Conservation (phyloP, 1,139 yeast genomes). For the Zygosaccharomyces pseudobailii region DNA sequence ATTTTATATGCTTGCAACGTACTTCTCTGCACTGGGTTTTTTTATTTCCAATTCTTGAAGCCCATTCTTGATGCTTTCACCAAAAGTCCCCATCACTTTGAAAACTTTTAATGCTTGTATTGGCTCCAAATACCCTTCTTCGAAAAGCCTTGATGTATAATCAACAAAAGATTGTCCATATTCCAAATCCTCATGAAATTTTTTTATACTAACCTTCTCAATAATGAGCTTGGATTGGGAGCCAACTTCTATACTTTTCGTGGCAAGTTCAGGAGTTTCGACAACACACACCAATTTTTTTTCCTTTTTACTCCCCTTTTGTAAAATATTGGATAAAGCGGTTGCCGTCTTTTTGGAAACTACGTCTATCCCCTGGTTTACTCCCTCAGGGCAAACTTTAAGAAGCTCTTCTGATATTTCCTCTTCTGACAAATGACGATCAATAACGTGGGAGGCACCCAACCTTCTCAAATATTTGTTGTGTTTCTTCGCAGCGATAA, state of each 20-base stretch:
- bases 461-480: conserved; percentile 33
- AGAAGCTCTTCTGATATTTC: conserved; percentile 25
- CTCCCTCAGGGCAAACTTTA: conserved; percentile 24
- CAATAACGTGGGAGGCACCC: conserved; percentile 42
- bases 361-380: conserved; percentile 42
- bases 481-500: conserved; percentile 39
- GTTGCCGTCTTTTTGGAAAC: conserved; percentile 42
- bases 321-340: conserved; percentile 33
- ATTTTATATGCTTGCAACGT: conserved; percentile 33
- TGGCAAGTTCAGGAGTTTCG: conserved; percentile 33
- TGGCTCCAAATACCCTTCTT: conserved; percentile 32
- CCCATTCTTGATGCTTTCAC: conserved; percentile 36
- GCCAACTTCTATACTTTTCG: conserved; percentile 15
- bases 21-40: conserved; percentile 44
- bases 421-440: conserved; percentile 34
- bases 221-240: conserved; percentile 26
- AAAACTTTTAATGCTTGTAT: conserved; percentile 36
- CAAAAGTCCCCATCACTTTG: conserved; percentile 33
- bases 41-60: conserved; percentile 37
- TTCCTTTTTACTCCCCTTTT: conserved; percentile 11
- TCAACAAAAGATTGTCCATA: conserved; percentile 39
- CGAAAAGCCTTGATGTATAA: conserved; percentile 36
- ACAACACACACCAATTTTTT: conserved; percentile 40
- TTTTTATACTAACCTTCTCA: conserved; percentile 38
- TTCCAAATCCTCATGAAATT: conserved; percentile 42